Percentiles rank a stretch among this genome's conserved stretches.
These are phyloP conservation scores for Teratosphaeria pseudoeucalypti DNA, from an alignment of 2,329 filamentous ascomycete species.

Conservation along the genomic window DNA sequence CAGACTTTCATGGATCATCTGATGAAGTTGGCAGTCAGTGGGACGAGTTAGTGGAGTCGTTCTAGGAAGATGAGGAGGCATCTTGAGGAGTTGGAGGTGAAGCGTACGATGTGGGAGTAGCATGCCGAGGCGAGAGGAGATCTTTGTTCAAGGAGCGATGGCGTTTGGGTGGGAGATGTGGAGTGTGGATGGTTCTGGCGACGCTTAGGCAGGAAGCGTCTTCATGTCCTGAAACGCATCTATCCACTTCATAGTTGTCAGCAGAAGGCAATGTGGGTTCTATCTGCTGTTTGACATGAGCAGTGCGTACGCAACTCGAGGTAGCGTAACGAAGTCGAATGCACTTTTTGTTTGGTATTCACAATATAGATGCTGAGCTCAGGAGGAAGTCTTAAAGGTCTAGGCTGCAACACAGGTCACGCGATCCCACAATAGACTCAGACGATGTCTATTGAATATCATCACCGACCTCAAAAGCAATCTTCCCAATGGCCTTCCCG, in stretches of 20 bases:
- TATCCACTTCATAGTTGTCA: background rate
- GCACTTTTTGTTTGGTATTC: no score
- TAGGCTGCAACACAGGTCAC: no score
- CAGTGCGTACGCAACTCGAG: no score
- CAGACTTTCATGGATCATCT: conserved; percentile 99
- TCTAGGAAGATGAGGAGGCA: background rate
- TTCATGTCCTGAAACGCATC: background rate
- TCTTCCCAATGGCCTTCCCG: background rate
- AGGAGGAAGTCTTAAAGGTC: no score
- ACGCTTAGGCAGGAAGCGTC: background rate
- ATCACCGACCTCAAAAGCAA: background rate
- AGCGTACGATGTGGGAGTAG: background rate
- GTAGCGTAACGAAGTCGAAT: no score
- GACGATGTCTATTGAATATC: background rate
- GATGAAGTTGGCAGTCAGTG: conserved; percentile 62
- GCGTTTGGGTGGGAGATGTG: background rate
- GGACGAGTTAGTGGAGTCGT: conserved; percentile 14
- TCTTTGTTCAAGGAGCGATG: background rate
- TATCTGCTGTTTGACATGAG: background rate
- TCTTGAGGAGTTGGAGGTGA: background rate
- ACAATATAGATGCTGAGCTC: no score
- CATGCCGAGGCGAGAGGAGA: background rate
- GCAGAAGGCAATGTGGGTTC: no score
- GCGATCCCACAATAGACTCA: no score
- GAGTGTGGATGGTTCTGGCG: background rate